Conservation (phyloP, 805 yeast genomes). For the Candida hungchunana region DNA sequence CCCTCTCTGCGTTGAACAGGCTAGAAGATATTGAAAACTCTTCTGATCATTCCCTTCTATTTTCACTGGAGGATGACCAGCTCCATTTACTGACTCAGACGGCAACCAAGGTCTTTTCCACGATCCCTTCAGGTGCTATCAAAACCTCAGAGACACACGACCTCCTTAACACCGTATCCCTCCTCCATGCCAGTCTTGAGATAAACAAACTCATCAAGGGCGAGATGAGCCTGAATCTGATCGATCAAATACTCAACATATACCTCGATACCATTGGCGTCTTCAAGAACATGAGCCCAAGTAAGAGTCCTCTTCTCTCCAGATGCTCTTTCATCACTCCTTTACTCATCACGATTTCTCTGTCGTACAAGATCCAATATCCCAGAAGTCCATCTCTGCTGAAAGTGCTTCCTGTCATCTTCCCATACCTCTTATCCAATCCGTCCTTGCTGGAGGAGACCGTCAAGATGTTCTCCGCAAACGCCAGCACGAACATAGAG, state of each 20-base stretch:
- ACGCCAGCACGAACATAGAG: conserved; percentile 18
- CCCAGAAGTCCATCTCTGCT: conserved; percentile 10
- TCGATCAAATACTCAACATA: conserved; percentile 12
- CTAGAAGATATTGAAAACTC: conserved; percentile 5
- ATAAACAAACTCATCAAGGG: conserved; percentile 17
- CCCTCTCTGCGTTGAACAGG: conserved; percentile 12
- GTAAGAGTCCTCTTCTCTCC: conserved; percentile 8
- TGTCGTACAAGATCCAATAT: conserved; percentile 19
- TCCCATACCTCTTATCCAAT: conserved; percentile 16
- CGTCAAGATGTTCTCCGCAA: conserved; percentile 13
- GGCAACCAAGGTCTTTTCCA: too few species aligned
- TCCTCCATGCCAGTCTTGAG: conserved; percentile 16
- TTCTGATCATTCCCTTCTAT: too few species aligned
- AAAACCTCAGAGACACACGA: conserved; percentile 2
- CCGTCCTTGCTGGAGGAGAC: conserved; percentile 11
- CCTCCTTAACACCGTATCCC: conserved; percentile 12
- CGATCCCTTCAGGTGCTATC: neutral
- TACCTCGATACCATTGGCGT: conserved; percentile 15
- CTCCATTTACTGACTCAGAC: too few species aligned
- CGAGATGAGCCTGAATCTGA: conserved; percentile 11
- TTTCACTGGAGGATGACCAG: too few species aligned
- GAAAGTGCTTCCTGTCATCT: conserved; percentile 15
- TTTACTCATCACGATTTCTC: conserved; percentile 22
- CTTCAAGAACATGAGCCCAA: conserved; percentile 7
- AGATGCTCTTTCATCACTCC: conserved; percentile 22